phyloP scores from a whole-genome alignment of 2,329 filamentous ascomycete species.

The Westerdykella aurantiaca region DNA sequence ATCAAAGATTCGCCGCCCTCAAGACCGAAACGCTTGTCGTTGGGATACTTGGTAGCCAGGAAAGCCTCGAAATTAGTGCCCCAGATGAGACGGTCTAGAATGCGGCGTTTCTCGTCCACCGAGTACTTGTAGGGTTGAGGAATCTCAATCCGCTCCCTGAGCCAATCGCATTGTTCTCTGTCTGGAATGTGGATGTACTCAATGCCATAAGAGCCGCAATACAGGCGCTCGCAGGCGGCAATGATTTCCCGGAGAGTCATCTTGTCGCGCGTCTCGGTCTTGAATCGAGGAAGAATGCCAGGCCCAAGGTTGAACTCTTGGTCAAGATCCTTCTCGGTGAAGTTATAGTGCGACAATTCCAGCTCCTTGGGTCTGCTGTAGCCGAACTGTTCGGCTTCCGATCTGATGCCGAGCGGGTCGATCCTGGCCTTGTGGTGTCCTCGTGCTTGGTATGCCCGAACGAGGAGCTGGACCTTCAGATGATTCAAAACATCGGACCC shows the following conservation, averaged over 20 bases:
- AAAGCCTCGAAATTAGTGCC: conserved; percentile 96
- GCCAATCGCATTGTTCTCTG: conserved; percentile 96
- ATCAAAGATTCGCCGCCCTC: conserved; percentile 96
- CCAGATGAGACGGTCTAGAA: conserved; percentile 97
- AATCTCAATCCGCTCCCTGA: conserved; percentile 89
- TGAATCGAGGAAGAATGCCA: conserved; percentile 91
- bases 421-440: conserved; percentile 98
- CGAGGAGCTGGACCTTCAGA: conserved; percentile 93
- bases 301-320: conserved; percentile 87
- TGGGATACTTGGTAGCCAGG: conserved; percentile 94
- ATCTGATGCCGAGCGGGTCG: conserved; percentile 89
- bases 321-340: conserved; percentile 89
- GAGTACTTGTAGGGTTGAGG: conserved; percentile 95
- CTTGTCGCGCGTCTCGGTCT: conserved; percentile 79
- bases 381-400: conserved; percentile 74
- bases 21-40: conserved; percentile 98
- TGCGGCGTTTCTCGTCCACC: conserved; percentile 95
- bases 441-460: conserved; percentile 94
- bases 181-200: conserved; percentile 99
- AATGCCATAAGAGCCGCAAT: conserved; percentile 94
- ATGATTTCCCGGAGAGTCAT: conserved; percentile 97
- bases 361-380: conserved; percentile 89
- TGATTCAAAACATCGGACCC: conserved; percentile 89
- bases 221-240: conserved; percentile 85
- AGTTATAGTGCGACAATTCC: conserved; percentile 87